A percentile compares a stretch with the other conserved stretches of the same genome.
Conservation (phyloP, 352 stramenopile genomes). For the Phytophthora cactorum region DNA sequence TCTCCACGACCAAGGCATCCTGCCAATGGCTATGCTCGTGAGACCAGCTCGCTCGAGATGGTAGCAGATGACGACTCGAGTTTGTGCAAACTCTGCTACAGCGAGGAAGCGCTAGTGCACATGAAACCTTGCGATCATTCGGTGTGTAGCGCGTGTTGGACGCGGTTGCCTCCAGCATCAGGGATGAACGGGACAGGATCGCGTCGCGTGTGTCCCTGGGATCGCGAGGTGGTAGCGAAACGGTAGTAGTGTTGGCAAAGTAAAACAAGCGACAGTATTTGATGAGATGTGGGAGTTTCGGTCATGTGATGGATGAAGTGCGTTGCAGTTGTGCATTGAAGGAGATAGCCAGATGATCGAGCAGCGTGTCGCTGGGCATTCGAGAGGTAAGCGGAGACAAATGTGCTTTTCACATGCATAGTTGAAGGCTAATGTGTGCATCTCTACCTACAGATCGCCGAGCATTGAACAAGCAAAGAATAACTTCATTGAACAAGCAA, state of each 20-base stretch:
- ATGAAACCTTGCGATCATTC: conserved; percentile 65
- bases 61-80: conserved; percentile 27
- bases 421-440: conserved; percentile 6
- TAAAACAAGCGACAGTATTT: conserved; percentile 27
- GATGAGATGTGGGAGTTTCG: conserved; percentile 17
- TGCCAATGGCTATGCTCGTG: conserved; percentile 20
- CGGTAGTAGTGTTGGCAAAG: conserved; percentile 15
- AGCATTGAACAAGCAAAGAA: conserved; percentile 5
- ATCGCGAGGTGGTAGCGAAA: conserved; percentile 60
- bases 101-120: conserved; percentile 44
- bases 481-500: conserved; percentile 4
- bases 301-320: background rate
- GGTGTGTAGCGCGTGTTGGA: conserved; percentile 60
- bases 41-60: conserved; percentile 38
- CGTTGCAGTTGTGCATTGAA: conserved; percentile 4
- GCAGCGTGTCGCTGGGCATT: background rate
- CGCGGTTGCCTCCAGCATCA: conserved; percentile 46
- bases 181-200: conserved; percentile 19
- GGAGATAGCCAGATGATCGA: conserved; percentile 6
- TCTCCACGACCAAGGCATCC: conserved; percentile 10
- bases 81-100: conserved; percentile 58
- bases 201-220: conserved; percentile 60
- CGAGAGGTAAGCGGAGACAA: conserved; percentile 11
- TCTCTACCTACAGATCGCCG: background rate
- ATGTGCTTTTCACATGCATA: too few relatives aligned